Evolutionary conservation across 2,329 filamentous ascomycete species (phyloP).

Genomic region (Dactylellina drechsleri): DNA sequence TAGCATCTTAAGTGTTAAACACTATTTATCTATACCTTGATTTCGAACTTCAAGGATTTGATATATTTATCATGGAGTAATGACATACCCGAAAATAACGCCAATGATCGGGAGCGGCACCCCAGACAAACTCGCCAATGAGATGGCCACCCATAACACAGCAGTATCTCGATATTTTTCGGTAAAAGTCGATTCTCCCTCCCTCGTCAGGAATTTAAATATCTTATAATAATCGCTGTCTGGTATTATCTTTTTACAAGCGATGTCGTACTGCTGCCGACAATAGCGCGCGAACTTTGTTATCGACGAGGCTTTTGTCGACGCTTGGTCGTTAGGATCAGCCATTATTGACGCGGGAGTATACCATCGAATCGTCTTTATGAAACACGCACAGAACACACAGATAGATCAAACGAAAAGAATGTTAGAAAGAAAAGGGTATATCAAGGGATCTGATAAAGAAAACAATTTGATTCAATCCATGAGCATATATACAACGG

Average conservation of each 20-base stretch:
- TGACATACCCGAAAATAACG: slow-evolving; percentile 62
- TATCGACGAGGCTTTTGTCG: slow-evolving; percentile 9
- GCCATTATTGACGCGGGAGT: slow-evolving; percentile 5
- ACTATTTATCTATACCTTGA: too few relatives aligned
- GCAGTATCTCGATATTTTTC: slow-evolving; percentile 36
- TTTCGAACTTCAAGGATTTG: too few relatives aligned
- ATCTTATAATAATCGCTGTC: slow-evolving; percentile 50
- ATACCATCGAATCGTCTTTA: not conserved
- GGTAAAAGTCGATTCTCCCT: slow-evolving; percentile 11
- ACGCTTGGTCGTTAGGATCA: slow-evolving; percentile 8
- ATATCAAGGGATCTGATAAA: slow-evolving; percentile 54
- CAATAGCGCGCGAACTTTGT: slow-evolving; percentile 13
- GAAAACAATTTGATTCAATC: slow-evolving; percentile 20
- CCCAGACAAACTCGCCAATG: slow-evolving; percentile 58
- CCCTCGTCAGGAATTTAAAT: slow-evolving; percentile 35
- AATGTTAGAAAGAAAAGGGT: slow-evolving; percentile 12
- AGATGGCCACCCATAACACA: slow-evolving; percentile 45
- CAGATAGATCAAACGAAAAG: not conserved
- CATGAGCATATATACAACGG: slow-evolving; percentile 43
- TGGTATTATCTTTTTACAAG: slow-evolving; percentile 27
- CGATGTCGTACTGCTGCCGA: slow-evolving; percentile 3
- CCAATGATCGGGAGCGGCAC: slow-evolving; percentile 63
- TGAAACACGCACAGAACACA: not conserved
- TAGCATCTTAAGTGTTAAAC: not conserved
- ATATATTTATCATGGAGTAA: too few relatives aligned